Evolutionary conservation across 2,329 filamentous ascomycete species (phyloP).

Genomic region (Venturia oleaginea): DNA sequence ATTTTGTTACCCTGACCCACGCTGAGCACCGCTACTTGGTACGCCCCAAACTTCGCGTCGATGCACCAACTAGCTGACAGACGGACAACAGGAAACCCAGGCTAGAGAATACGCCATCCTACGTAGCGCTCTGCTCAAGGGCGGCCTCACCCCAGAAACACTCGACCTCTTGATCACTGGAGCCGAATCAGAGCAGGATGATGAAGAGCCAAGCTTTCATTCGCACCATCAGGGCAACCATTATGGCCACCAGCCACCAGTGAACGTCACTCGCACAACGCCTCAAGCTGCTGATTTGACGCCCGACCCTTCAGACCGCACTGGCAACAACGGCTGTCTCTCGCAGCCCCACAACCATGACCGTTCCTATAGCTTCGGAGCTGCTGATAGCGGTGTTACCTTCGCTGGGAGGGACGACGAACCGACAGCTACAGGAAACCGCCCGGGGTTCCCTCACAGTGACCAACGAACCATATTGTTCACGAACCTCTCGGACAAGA

Average conservation of each 20-base stretch:
- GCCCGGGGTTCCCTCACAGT: background rate
- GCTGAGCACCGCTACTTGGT: slow-evolving; percentile 54
- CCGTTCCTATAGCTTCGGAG: slow-evolving; percentile 19
- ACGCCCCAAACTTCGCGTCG: slow-evolving; percentile 12
- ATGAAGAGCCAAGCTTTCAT: background rate
- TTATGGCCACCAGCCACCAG: slow-evolving; percentile 1
- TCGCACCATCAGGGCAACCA: background rate
- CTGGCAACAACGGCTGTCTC: slow-evolving; percentile 18
- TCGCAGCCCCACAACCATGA: slow-evolving; percentile 16
- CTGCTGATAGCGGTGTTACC: slow-evolving; percentile 17
- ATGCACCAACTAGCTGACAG: background rate
- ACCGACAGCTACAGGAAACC: background rate
- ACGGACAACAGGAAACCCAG: background rate
- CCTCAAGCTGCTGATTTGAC: slow-evolving; percentile 15
- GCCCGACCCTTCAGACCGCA: slow-evolving; percentile 18
- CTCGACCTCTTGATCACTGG: slow-evolving; percentile 38
- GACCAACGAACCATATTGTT: slow-evolving; percentile 51
- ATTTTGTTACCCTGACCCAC: slow-evolving; percentile 36
- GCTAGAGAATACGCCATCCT: slow-evolving; percentile 44
- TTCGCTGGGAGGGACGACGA: slow-evolving; percentile 4
- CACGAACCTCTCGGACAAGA: slow-evolving; percentile 50
- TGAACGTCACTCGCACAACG: slow-evolving; percentile 15
- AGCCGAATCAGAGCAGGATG: slow-evolving; percentile 17
- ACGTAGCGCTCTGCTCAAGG: slow-evolving; percentile 39
- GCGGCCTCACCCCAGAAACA: slow-evolving; percentile 41